Conservation (phyloP, 306 rosid genomes). For the Quercus parvula region DNA sequence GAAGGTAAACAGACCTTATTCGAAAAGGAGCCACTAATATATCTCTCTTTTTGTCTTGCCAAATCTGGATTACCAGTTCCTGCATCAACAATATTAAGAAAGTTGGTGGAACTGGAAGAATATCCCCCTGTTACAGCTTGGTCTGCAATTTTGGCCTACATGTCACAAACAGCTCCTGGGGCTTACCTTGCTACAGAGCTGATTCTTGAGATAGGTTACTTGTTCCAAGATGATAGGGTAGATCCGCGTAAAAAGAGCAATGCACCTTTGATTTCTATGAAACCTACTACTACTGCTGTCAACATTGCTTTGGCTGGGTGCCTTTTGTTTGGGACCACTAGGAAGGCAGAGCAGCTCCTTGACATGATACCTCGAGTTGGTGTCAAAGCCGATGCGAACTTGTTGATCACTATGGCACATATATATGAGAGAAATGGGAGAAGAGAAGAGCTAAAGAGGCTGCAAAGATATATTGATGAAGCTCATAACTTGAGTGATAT, state of each 20-base stretch:
- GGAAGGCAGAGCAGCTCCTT: slow-evolving; percentile 85
- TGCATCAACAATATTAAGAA: slow-evolving; percentile 70
- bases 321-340: slow-evolving; percentile 62
- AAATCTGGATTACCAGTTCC: slow-evolving; percentile 57
- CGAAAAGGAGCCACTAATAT: slow-evolving; percentile 65
- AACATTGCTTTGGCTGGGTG: slow-evolving; percentile 78
- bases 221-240: slow-evolving; percentile 75
- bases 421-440: slow-evolving; percentile 75
- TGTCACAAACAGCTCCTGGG: slow-evolving; percentile 74
- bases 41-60: slow-evolving; percentile 70
- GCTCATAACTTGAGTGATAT: slow-evolving; percentile 57
- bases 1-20: slow-evolving; percentile 60
- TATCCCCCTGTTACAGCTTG: slow-evolving; percentile 73
- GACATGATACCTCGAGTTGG: slow-evolving; percentile 84
- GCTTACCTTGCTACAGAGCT: slow-evolving; percentile 81
- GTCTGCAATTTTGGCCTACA: slow-evolving; percentile 74
- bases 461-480: slow-evolving; percentile 71
- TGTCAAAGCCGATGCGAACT: slow-evolving; percentile 60
- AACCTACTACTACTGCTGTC: slow-evolving; percentile 64
- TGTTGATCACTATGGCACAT: slow-evolving; percentile 69
- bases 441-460: slow-evolving; percentile 72
- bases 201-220: slow-evolving; percentile 79
- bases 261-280: slow-evolving; percentile 69
- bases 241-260: slow-evolving; percentile 79
- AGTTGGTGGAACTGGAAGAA: slow-evolving; percentile 57